Percentiles rank a stretch among this genome's conserved stretches.
These are phyloP conservation scores for Leptoxyphium fumago DNA, from an alignment of 2,329 filamentous ascomycete species.

Conservation along the genomic window DNA sequence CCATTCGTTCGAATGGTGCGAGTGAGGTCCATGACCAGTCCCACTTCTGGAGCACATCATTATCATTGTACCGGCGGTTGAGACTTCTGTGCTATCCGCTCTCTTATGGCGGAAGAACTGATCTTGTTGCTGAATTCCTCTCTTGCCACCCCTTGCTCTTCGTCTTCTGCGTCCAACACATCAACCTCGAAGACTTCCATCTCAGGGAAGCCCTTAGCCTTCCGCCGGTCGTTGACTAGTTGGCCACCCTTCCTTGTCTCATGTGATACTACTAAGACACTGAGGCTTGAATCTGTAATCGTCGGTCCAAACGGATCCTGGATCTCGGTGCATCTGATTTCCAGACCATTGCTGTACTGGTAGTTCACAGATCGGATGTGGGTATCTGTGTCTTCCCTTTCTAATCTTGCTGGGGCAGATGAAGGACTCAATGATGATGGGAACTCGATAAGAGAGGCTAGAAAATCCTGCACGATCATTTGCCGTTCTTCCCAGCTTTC, in stretches of 20 bases:
- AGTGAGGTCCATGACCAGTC: no score
- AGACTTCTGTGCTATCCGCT: conserved; percentile 14
- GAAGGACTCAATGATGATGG: conserved; percentile 22
- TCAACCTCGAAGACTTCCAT: conserved; percentile 81
- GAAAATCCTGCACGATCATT: conserved; percentile 53
- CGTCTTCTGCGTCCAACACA: conserved; percentile 56
- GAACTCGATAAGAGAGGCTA: conserved; percentile 48
- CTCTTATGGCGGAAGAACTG: conserved; percentile 69
- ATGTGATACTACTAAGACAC: conserved; percentile 69
- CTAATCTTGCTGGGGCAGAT: conserved; percentile 10
- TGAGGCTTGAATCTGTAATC: conserved; percentile 63
- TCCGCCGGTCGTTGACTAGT: conserved; percentile 72
- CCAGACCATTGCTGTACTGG: conserved; percentile 45
- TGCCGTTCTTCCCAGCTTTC: conserved; percentile 69
- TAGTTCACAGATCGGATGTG: conserved; percentile 42
- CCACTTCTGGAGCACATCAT: neutral
- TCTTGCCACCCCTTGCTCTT: conserved; percentile 23
- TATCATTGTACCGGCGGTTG: neutral
- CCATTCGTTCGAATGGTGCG: no score
- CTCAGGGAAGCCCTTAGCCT: conserved; percentile 51
- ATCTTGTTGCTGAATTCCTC: conserved; percentile 69
- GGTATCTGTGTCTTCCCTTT: conserved; percentile 23
- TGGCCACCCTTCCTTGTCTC: conserved; percentile 75
- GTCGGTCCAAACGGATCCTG: conserved; percentile 84
- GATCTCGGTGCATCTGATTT: conserved; percentile 69